Evolutionary conservation across 176 grass and related monocot genomes (phyloP), one percentile per base, ranked within the genome.

Genomic region (Dendrocalamus sinicus): DNA sequence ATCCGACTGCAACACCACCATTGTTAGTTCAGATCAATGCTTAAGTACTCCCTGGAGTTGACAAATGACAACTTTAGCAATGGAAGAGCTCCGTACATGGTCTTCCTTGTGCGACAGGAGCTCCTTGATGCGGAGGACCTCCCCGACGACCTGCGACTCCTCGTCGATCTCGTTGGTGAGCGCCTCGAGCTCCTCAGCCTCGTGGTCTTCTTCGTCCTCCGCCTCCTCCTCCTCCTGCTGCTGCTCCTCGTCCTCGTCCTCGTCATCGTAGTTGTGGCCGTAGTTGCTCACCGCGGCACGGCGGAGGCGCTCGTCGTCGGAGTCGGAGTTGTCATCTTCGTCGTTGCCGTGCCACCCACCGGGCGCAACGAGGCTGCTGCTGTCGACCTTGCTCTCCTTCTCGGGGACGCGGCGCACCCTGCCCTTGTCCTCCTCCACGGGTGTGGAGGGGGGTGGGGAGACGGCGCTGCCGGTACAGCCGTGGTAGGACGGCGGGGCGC

Each of bases 51-150:
- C 12, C 9, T 66, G 17, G 5, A 77, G 55, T 17, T 24, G 45
- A 66, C 2, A 51, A 76, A 67, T 32, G 16, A 19, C 54, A 53
- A 43, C 1, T 73, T 45, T 20, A 24, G 14, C 48, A 62, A 45
- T 22, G 24, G 69, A 82, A 71, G 55, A 75, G 76, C 4, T 60
- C 2, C 82, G 45, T 84, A 99, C 97, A 72, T 96, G 70, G 8
- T 92, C 90, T 5, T 89, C 84, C 41, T 90, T 80, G 54, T 85
- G 84, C 47, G 60, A 9, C 53, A 99, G 75, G 47, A 91, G 84
- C n/a, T 89, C 86, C 32, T 99, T 96, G 80, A 99, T 96, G 67
- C 94, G 91, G 17, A 91, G 58, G 3, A 99, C 94, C 86, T 99
- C 94, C 6, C 75, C 82, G 6, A 94, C 53, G 47, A 78, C 83